Evolutionary conservation across 2,329 filamentous ascomycete genomes (phyloP), one percentile per base, ranked within the genome.

Genomic region (Paecilomyces variotii): DNA sequence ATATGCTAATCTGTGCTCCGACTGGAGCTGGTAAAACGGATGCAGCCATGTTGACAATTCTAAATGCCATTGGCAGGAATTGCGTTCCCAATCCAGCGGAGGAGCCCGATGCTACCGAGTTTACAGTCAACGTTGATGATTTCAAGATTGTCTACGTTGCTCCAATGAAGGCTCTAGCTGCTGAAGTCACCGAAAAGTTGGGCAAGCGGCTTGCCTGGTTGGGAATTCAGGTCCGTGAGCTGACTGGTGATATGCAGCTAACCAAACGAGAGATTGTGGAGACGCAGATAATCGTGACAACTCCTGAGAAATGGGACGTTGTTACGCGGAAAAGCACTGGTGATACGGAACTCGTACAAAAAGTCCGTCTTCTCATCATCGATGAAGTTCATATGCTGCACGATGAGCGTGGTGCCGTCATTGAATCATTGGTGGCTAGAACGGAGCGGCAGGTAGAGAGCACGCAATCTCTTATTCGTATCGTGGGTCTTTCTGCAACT

Each of bases 321-420:
- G 90, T 99, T 4, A 99, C 94, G 2, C 84, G 94, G 61, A 99
- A 97, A 75, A 95, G 93, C 58, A 97, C 92, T 0, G 94, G 95
- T 14, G 94, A 99, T 70, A 97, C 94, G 0, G 94, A 97, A 71
- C 83, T 99, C 2, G 95, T 99, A 12, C 94, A 99, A 68, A 99
- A 99, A 72, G 94, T 99, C 26, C 86, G 93, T 10, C 80, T 99
- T 1, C 82, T 99, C 60, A 97, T 99, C 68, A 97, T 99, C 62
- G 94, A 99, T 73, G 94, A 99, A 77, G 94, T 99, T 0, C 94
- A 99, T 71, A 99, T 99, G 95, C 87, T 99, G 67, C 95, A 99
- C 68, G 94, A 99, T 72, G 94, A 97, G 74, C 87, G 94, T 72
- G 94, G 94, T 69, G 91, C 95, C 11, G 95, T 99, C 0, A 82